phyloP scores from a whole-genome alignment of 2,329 filamentous ascomycete species.

The Thielaviopsis punctulata region DNA sequence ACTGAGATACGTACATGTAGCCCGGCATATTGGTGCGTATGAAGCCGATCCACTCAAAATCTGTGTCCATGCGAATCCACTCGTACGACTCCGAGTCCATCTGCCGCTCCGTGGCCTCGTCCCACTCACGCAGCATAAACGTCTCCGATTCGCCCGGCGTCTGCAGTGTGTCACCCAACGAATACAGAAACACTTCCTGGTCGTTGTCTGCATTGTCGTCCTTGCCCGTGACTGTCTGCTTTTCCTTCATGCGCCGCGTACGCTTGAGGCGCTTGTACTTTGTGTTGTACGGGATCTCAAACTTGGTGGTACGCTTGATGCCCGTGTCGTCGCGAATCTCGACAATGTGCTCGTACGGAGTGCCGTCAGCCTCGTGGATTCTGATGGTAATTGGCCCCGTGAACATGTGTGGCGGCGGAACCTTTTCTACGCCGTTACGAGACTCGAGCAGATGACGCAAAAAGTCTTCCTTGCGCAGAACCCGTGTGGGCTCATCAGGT shows the following conservation, averaged over 20 bases:
- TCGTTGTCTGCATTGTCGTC: conserved; percentile 13
- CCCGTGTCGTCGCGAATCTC: conserved; percentile 78
- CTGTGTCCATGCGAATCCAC: conserved; percentile 95
- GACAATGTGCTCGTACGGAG: conserved; percentile 93
- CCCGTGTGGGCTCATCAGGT: conserved; percentile 23
- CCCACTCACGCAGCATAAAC: conserved; percentile 83
- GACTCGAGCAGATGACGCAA: conserved; percentile 73
- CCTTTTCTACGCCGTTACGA: conserved; percentile 48
- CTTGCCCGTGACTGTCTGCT: conserved; percentile 30
- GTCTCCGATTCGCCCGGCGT: conserved; percentile 62
- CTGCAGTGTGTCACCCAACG: conserved; percentile 78
- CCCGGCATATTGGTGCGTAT: conserved; percentile 68
- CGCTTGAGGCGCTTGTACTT: conserved; percentile 97
- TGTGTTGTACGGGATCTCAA: conserved; percentile 96
- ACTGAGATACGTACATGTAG: conserved; percentile 95
- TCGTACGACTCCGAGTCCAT: conserved; percentile 97
- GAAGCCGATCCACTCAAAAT: conserved; percentile 93
- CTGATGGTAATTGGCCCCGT: conserved; percentile 94
- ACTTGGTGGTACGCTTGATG: conserved; percentile 44
- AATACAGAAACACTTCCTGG: conserved; percentile 57
- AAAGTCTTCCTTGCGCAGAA: conserved; percentile 53
- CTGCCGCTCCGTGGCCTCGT: conserved; percentile 66
- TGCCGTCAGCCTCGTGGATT: conserved; percentile 95
- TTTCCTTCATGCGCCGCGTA: conserved; percentile 66
- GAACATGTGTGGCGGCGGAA: conserved; percentile 60